Conservation (phyloP, 306 rosid genomes). For the Echinosophora koreensis region DNA sequence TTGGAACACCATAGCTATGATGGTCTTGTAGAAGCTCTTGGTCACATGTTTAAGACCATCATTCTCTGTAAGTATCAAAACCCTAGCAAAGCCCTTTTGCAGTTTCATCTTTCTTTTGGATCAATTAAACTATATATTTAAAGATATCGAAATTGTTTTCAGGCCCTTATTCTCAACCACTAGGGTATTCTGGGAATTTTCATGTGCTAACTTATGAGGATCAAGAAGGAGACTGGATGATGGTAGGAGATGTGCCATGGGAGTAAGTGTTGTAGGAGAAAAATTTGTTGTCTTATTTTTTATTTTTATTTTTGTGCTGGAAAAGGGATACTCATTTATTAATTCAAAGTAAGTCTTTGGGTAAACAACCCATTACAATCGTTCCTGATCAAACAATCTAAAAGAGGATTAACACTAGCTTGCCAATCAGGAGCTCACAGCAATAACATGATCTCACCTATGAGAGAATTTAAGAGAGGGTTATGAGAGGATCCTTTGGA, state of each 20-base stretch:
- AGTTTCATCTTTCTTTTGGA: conserved; percentile 10
- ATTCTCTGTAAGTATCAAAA: conserved; percentile 57
- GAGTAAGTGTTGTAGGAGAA: conserved; percentile 51
- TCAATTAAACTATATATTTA: not conserved
- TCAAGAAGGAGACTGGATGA: conserved; percentile 69
- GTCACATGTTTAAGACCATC: conserved; percentile 57
- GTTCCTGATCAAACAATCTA: too few relatives aligned
- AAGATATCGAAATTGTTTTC: conserved; percentile 12
- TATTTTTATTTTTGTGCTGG: too few relatives aligned
- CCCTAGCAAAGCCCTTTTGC: conserved; percentile 1
- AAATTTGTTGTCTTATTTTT: too few relatives aligned
- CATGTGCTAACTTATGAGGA: conserved; percentile 63
- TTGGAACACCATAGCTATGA: conserved; percentile 56
- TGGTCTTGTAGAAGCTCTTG: conserved; percentile 56
- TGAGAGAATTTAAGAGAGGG: too few relatives aligned
- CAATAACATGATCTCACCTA: too few relatives aligned
- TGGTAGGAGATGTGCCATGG: conserved; percentile 76
- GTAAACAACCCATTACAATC: too few relatives aligned
- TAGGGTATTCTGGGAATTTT: conserved; percentile 43
- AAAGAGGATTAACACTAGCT: too few relatives aligned
- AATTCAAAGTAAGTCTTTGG: too few relatives aligned
- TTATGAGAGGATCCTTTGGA: too few relatives aligned
- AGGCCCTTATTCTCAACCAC: conserved; percentile 55
- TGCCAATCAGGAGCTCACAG: too few relatives aligned
- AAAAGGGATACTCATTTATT: too few relatives aligned